Evolutionary conservation across 2,329 filamentous ascomycete species (phyloP).

Genomic region (Aspergillus oerlinghausenensis): DNA sequence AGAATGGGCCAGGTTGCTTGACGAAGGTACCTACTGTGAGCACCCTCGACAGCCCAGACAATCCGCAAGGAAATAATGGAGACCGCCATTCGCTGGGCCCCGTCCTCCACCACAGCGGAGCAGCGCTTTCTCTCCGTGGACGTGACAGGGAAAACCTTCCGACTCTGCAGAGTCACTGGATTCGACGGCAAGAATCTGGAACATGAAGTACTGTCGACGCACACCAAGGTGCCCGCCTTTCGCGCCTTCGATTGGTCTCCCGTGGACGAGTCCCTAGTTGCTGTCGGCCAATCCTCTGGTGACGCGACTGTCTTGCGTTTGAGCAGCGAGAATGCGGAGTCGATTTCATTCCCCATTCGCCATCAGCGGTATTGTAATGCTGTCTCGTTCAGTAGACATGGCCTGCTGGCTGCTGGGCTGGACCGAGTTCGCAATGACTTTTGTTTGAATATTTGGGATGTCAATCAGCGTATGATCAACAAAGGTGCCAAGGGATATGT

Average conservation of each 20-base stretch:
- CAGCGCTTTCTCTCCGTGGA: slow-evolving; percentile 60
- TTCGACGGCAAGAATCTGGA: slow-evolving; percentile 39
- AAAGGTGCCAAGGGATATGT: slow-evolving; percentile 30
- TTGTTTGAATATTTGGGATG: slow-evolving; percentile 62
- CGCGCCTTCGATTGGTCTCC: slow-evolving; percentile 64
- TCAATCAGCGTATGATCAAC: slow-evolving; percentile 45
- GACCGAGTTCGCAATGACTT: slow-evolving; percentile 62
- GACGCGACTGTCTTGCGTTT: slow-evolving; percentile 57
- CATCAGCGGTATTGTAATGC: slow-evolving; percentile 63
- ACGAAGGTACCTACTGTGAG: background rate
- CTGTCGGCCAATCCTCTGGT: slow-evolving; percentile 58
- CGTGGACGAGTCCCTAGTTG: slow-evolving; percentile 53
- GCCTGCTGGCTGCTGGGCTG: slow-evolving; percentile 57
- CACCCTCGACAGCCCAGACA: background rate
- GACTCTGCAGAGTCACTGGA: slow-evolving; percentile 49
- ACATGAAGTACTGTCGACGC: slow-evolving; percentile 51
- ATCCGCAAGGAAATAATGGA: slow-evolving; percentile 23
- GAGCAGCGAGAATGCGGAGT: slow-evolving; percentile 45
- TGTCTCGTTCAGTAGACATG: slow-evolving; percentile 55
- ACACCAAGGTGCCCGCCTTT: slow-evolving; percentile 56
- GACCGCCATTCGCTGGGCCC: slow-evolving; percentile 60
- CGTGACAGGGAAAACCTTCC: slow-evolving; percentile 55
- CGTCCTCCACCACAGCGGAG: slow-evolving; percentile 49
- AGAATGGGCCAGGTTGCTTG: background rate
- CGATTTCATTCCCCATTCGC: slow-evolving; percentile 53